phyloP scores from a whole-genome alignment of 2,329 filamentous ascomycete species.

The Sarocladium brachiariae region DNA sequence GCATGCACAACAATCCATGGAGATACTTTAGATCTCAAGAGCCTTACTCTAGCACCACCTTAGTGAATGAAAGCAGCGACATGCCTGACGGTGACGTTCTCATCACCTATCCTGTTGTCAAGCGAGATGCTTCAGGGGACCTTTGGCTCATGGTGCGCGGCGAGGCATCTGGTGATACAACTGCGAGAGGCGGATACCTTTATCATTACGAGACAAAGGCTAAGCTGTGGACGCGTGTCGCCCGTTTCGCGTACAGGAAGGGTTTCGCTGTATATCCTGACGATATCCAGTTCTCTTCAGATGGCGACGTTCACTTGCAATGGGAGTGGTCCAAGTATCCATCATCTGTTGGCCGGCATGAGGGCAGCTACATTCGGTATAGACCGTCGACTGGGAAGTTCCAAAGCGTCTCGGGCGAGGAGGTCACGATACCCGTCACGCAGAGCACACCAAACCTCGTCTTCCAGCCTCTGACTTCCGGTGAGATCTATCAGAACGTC shows the following conservation, averaged over 20 bases:
- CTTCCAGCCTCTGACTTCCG: constrained; percentile 17
- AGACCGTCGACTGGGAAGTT: constrained; percentile 16
- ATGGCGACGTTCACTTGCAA: constrained; percentile 20
- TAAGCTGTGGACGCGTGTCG: constrained; percentile 13
- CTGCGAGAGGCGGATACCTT: constrained; percentile 14
- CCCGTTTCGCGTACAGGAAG: constrained; percentile 16
- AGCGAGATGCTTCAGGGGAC: constrained; percentile 14
- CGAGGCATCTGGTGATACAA: constrained; percentile 11
- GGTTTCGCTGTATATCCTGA: constrained; percentile 21
- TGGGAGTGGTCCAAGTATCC: constrained; percentile 23
- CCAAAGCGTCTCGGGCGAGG: constrained; percentile 12
- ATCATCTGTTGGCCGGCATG: constrained; percentile 19
- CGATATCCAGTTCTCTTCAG: constrained; percentile 20
- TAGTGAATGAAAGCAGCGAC: constrained; percentile 15
- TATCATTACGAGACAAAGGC: constrained; percentile 14
- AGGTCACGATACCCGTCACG: constrained; percentile 13
- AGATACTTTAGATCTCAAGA: constrained; percentile 18
- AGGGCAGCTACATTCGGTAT: constrained; percentile 20
- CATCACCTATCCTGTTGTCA: constrained; percentile 15
- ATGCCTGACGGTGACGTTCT: constrained; percentile 17
- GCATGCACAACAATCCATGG: constrained; percentile 22
- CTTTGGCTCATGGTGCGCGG: constrained; percentile 16
- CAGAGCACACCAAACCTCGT: constrained; percentile 13
- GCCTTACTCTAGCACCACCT: constrained; percentile 15
- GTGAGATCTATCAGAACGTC: constrained; percentile 17